Evolutionary conservation across 495 filamentous ascomycete genomes (phyloP), one percentile per base, ranked within the genome.

Genomic region (Podospora comata): DNA sequence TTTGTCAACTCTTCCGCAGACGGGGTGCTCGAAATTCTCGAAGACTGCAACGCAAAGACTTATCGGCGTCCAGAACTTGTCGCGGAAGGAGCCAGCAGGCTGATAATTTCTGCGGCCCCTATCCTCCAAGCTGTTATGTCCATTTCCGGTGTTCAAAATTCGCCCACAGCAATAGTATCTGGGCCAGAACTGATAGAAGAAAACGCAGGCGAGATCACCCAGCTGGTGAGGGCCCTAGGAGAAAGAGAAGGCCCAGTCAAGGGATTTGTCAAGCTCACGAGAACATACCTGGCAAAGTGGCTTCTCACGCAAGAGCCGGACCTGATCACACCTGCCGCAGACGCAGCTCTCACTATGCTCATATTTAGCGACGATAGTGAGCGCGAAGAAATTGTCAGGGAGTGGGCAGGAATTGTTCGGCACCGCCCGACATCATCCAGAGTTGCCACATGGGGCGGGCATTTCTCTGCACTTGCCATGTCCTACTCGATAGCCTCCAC

Each of bases 51-150:
- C 55, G 75, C 66, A 5, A 79, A 74, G 2, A 79, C 77, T 20
- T 82, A 83, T 65, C 84, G 87, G n/a, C 85, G 87, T 4, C 90
- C 90, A 0, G 90, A 92, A 68, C 77, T 93, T 16, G 85, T 89
- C 4, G 86, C 88, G 16, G 91, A 92, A 72, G 87, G 87, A 11
- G 81, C 82, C 15, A 85, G 88, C 61, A 79, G 79, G 56, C 79
- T 92, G 11, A 81, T 91, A 56, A 73, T 82, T 11, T 80, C 83
- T 27, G 71, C 76, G 7, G 70, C 78, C 23, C 82, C 81, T 0
- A 32, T 80, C 3, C 75, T 84, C 39, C 76, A 77, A 62, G 72
- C 70, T 58, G 67, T 69, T 34, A 65, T 72, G 6, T 66, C 71
- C 6, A 19, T 20, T 26, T n/a, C 18, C 18, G n/a, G 59, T 39